phyloP scores from a whole-genome alignment of 768 basidiomycete species.

The Xerocomus potaroensis region DNA sequence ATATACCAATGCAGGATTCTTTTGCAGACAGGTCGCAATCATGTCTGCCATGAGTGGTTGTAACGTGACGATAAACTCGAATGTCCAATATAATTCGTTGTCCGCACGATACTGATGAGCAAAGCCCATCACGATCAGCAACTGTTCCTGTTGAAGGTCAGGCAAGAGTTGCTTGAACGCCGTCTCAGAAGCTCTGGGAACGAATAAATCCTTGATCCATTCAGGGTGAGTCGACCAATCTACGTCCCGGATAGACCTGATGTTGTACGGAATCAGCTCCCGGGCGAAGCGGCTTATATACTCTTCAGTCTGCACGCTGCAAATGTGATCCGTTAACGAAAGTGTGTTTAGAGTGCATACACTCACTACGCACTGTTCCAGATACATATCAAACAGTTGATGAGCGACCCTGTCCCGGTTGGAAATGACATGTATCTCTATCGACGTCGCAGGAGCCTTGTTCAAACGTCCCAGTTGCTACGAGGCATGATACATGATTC shows the following conservation, averaged over 20 bases:
- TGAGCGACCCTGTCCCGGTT: constrained; percentile 64
- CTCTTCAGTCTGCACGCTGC: constrained; percentile 46
- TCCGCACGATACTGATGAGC: constrained; percentile 49
- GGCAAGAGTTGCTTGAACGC: constrained; percentile 18
- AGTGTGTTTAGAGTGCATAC: background rate
- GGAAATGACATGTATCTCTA: constrained; percentile 68
- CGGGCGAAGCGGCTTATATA: constrained; percentile 45
- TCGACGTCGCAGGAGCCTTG: constrained; percentile 44
- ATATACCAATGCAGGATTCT: constrained; percentile 52
- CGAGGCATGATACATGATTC: background rate
- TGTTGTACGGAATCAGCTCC: constrained; percentile 37
- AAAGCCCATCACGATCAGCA: constrained; percentile 16
- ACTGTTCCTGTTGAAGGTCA: constrained; percentile 20
- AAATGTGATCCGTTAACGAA: background rate
- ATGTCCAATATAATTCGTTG: constrained; percentile 50
- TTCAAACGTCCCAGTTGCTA: constrained; percentile 62
- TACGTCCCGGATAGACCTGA: constrained; percentile 38
- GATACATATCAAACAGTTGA: constrained; percentile 64
- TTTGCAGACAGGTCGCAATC: constrained; percentile 42
- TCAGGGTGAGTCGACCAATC: constrained; percentile 35
- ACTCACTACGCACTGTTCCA: constrained; percentile 61
- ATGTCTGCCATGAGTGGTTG: constrained; percentile 28
- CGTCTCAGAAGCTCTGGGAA: constrained; percentile 15
- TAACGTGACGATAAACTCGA: constrained; percentile 34
- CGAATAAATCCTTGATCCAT: constrained; percentile 34